phyloP scores from a whole-genome alignment of 2,329 filamentous ascomycete species.

The Dactylellina parvicollis region DNA sequence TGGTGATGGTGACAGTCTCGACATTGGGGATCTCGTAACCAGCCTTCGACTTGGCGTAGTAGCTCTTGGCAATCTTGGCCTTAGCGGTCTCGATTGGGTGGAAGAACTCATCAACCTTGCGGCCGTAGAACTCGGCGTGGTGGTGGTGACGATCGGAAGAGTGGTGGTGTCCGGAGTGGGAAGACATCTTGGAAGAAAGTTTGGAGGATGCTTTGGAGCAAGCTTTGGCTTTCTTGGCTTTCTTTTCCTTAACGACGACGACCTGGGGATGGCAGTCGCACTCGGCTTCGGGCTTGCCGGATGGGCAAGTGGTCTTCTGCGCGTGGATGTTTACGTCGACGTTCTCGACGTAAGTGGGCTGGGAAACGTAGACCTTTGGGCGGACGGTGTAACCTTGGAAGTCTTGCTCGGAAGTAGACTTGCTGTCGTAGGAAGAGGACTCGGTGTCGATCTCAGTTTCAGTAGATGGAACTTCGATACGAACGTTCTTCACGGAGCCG shows the following conservation, averaged over 20 bases:
- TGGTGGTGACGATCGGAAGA: conserved; percentile 32
- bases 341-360: conserved; percentile 49
- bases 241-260: conserved; percentile 40
- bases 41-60: conserved; percentile 59
- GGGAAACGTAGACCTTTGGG: conserved; percentile 47
- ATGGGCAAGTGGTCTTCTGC: conserved; percentile 32
- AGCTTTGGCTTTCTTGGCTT: conserved; percentile 30
- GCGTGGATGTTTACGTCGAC: conserved; percentile 45
- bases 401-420: conserved; percentile 48
- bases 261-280: conserved; percentile 31
- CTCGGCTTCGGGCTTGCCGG: conserved; percentile 44
- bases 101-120: conserved; percentile 59
- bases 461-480: conserved; percentile 55
- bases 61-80: conserved; percentile 56
- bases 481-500: conserved; percentile 58
- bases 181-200: conserved; percentile 38
- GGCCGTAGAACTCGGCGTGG: conserved; percentile 55
- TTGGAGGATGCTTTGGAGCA: conserved; percentile 13
- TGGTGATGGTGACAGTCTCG: conserved; percentile 62
- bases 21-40: conserved; percentile 61
- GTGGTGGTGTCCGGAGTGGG: conserved; percentile 26
- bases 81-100: conserved; percentile 42
- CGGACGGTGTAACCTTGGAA: conserved; percentile 4
- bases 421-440: conserved; percentile 40
- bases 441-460: conserved; percentile 42